phyloP scores from a whole-genome alignment of 768 basidiomycete species.

The Podaxis rugospora region DNA sequence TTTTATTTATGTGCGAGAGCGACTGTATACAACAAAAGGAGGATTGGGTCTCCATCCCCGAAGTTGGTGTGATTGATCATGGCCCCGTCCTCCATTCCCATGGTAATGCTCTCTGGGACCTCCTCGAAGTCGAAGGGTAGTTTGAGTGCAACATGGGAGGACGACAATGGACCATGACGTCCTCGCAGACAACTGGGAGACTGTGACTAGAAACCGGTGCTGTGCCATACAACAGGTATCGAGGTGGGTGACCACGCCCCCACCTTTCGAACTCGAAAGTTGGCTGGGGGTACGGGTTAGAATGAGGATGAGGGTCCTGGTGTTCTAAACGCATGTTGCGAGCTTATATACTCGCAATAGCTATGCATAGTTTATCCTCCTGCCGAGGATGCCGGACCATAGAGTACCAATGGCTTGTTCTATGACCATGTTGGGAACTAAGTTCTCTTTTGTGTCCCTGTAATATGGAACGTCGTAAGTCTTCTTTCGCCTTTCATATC shows the following conservation, averaged over 20 bases:
- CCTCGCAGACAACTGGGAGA: neutral
- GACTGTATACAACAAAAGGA: neutral
- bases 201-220: neutral
- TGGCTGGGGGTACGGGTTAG: neutral
- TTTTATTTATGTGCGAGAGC: neutral
- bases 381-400: neutral
- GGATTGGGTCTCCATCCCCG: neutral
- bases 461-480: neutral
- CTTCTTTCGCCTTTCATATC: neutral
- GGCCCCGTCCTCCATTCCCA: conserved; percentile 10
- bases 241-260: neutral
- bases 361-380: neutral
- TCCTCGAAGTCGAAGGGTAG: conserved; percentile 3
- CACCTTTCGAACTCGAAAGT: neutral
- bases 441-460: neutral
- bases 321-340: neutral
- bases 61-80: conserved; percentile 3
- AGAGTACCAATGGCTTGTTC: neutral
- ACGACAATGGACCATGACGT: neutral
- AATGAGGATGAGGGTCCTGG: neutral
- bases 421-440: neutral
- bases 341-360: neutral
- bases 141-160: conserved; percentile 8
- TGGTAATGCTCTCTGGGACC: conserved; percentile 5
- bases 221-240: neutral